Base-by-base conservation (phyloP, 208 protist genomes). In the Acanthamoeba healyi region DNA sequence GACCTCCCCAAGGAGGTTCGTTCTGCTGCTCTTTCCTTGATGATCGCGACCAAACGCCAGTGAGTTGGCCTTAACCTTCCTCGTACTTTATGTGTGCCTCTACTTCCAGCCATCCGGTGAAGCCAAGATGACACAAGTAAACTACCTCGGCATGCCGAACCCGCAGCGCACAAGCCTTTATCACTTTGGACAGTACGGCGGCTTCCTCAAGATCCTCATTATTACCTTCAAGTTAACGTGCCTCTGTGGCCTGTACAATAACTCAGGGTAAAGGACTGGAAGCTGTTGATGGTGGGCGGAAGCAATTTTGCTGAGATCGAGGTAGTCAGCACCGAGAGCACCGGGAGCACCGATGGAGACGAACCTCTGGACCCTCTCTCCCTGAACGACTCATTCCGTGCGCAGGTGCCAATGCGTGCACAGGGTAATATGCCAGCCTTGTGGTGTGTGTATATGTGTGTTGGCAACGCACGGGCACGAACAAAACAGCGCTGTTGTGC, bases 301-400 rank as follows among this genome's bases (percentile, higher is more conserved):
- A 90, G 82, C 58, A 90, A 90, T 42, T 90, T 90, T 26, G 26
- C 82, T 29, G 82, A 90, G 22, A 42, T 90, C 36, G 82, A 90
- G 32, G 82, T 90, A 14, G 19, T 90, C 29, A 74, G 65, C 65
- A 34, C 65, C 34, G 32, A 42, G 65, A 87, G 1, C 24, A 42
- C 32, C 15, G 49, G 14, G 0, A 61, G 26, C n/a, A 61, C 15
- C 42, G 58, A n/a, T n/a, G n/a, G n/a, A n/a, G n/a, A 36, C 29
- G 34, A 49, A 24, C 22, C 32, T 1, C 29, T 63, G 56, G 36
- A 63, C 1, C 82, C 17, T 4, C 58, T 90, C 2, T 44, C 29
- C 38, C 82, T 90, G 15, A 19, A 90, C 36, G 82, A 90, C 40
- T 72, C 82, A 22, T 63, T 26, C 38, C 82, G 82, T 17, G 82